Base-by-base conservation (phyloP, 169 alveolate genomes). In the Plasmodium chabaudi region DNA sequence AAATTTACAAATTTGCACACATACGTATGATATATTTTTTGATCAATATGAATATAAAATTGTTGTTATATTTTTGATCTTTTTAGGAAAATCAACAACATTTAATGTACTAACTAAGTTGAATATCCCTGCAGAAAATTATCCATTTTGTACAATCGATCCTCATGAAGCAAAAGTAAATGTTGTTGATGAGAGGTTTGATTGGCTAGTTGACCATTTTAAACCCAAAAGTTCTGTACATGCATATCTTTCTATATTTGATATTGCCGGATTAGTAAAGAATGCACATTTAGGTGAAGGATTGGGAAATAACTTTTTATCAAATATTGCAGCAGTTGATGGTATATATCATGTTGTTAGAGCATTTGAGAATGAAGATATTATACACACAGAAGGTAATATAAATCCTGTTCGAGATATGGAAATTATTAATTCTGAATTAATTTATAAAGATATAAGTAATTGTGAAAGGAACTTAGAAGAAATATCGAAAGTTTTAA, bases 241-340 rank as follows among this genome's bases (percentile, higher is more conserved):
- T 25, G 99, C 99, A 12, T 96, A 97, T 25, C 87, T 99, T 39
- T 95, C 99, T 10, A 97, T 99, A 47, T 96, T 97, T 73, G 99
- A 99, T 92, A 99, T 99, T 69, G 99, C 99, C 5, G 99, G 99
- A 7, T 95, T 99, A 13, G 99, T 99, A 13, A 97, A 97, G 42
- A 99, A 99, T 49, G 99, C 99, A 12, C 98, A 97, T 74, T 96
- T 97, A 67, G 99, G 99, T 13, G 99, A 98, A 92, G 99, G 99
- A 2, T 98, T 99, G 56, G 99, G 99, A 57, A 98, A 98, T 89
- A 99, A 98, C 56, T 99, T 99, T 94, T 93, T 99, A 63, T 96
- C 99, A 9, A 98, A 99, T 90, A 99, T 99, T 56, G 97, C 96
- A 72, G 99, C 99, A 39, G 98, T 97, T 9, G 99, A 98, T 92